phyloP scores from a whole-genome alignment of 345 rosid species.

The Melastoma malabathricum region DNA sequence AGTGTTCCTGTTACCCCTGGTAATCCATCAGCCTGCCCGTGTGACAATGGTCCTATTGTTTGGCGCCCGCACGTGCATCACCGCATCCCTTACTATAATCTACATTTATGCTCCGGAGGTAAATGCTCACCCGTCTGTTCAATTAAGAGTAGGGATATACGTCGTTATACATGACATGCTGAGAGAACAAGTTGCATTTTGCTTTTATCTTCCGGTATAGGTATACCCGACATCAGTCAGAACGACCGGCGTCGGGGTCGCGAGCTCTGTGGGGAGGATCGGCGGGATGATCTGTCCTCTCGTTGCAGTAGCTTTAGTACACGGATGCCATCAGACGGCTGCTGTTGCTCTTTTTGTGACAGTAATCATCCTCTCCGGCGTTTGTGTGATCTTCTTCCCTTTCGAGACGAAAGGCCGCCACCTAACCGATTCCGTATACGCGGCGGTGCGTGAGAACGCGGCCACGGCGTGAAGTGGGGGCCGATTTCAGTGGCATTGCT shows the following conservation, averaged over 20 bases:
- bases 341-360: slow-evolving; percentile 53
- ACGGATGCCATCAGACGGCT: slow-evolving; percentile 64
- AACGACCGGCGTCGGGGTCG: slow-evolving; percentile 79
- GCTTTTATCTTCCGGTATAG: slow-evolving; percentile 12
- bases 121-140: slow-evolving; percentile 3
- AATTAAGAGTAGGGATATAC: background rate
- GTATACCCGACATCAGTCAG: slow-evolving; percentile 86
- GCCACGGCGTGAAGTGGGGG: too few relatives aligned
- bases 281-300: slow-evolving; percentile 88
- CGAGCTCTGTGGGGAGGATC: slow-evolving; percentile 79
- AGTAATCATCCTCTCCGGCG: slow-evolving; percentile 44
- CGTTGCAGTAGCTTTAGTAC: slow-evolving; percentile 72
- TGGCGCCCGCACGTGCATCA: slow-evolving; percentile 77
- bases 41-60: slow-evolving; percentile 66
- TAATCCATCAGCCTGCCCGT: slow-evolving; percentile 40
- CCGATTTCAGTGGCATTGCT: too few relatives aligned
- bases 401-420: slow-evolving; percentile 73
- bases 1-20: slow-evolving; percentile 63
- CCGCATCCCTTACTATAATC: slow-evolving; percentile 55
- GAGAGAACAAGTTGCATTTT: background rate
- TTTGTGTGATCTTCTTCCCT: slow-evolving; percentile 62
- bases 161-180: background rate
- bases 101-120: slow-evolving; percentile 92
- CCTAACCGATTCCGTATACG: slow-evolving; percentile 26
- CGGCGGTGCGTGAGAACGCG: too few relatives aligned